phyloP scores from a whole-genome alignment of 2,329 filamentous ascomycete genomes.

The Aspergillus pseudotamarii region DNA sequence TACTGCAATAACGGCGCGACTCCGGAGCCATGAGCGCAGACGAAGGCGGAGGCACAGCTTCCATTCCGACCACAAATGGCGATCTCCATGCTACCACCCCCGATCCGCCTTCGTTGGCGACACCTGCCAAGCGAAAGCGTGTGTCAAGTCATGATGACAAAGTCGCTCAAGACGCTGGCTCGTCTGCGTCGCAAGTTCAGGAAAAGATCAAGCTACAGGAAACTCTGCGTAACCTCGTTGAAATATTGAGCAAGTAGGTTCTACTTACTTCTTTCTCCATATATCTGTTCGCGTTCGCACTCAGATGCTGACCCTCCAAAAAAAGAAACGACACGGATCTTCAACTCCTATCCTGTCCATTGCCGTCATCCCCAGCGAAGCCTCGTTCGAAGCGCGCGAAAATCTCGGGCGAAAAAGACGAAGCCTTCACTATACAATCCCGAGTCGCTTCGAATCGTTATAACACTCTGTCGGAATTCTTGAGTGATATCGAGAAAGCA shows the following conservation, averaged over 20 bases:
- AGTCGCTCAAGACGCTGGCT: conserved; percentile 26
- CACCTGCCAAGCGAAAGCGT: conserved; percentile 48
- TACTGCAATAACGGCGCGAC: conserved; percentile 27
- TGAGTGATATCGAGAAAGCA: conserved; percentile 46
- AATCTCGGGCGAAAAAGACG: conserved; percentile 37
- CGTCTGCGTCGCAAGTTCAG: conserved; percentile 28
- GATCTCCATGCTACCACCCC: conserved; percentile 32
- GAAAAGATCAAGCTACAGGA: conserved; percentile 37
- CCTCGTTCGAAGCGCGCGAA: conserved; percentile 49
- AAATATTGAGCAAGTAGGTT: conserved; percentile 35
- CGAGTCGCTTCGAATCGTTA: conserved; percentile 43
- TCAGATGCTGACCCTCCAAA: conserved; percentile 23
- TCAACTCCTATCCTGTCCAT: conserved; percentile 44
- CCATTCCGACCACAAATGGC: conserved; percentile 38
- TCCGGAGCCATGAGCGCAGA: conserved; percentile 41
- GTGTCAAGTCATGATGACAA: conserved; percentile 37
- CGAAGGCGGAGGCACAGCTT: conserved; percentile 34
- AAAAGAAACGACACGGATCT: conserved; percentile 49
- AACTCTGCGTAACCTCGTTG: conserved; percentile 39
- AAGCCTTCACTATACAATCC: conserved; percentile 40
- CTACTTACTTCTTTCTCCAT: background rate
- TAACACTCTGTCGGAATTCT: conserved; percentile 44
- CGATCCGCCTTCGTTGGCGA: conserved; percentile 34
- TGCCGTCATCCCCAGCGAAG: conserved; percentile 40
- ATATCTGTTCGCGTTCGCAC: conserved; percentile 6